These are phyloP conservation scores for Nemania serpens DNA, from an alignment of 2,329 filamentous ascomycete species.

Conservation along the genomic window DNA sequence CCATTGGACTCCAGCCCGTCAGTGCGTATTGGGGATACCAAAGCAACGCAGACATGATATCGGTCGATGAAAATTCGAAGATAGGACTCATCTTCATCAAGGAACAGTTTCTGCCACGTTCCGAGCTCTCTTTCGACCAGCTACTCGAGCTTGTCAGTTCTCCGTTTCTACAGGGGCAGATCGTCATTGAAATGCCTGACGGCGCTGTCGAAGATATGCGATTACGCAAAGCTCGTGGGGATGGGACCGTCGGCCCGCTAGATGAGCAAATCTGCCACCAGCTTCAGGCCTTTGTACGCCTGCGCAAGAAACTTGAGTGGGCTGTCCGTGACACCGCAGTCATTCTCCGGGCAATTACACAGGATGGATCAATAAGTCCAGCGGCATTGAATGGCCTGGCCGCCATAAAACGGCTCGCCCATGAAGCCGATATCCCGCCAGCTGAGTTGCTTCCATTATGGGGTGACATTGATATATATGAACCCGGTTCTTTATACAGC, in stretches of 20 bases:
- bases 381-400: neutral
- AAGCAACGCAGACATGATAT: neutral
- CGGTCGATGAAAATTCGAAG: neutral
- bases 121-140: neutral
- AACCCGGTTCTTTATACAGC: neutral
- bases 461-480: neutral
- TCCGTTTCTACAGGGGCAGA: neutral
- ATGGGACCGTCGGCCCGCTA: neutral
- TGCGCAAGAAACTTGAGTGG: conserved; percentile 1
- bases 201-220: neutral
- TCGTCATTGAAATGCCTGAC: neutral
- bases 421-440: neutral
- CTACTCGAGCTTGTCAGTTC: neutral
- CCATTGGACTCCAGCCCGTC: neutral
- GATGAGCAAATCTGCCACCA: neutral
- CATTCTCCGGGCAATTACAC: neutral
- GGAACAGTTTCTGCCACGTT: neutral
- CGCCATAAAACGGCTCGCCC: neutral
- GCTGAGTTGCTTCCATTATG: neutral
- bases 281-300: conserved; percentile 1
- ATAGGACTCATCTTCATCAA: neutral
- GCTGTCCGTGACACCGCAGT: neutral
- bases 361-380: neutral
- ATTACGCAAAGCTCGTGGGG: neutral
- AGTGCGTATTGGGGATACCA: neutral